Conservation (phyloP, 768 basidiomycete genomes). For the Xanthoconium stramineum region DNA sequence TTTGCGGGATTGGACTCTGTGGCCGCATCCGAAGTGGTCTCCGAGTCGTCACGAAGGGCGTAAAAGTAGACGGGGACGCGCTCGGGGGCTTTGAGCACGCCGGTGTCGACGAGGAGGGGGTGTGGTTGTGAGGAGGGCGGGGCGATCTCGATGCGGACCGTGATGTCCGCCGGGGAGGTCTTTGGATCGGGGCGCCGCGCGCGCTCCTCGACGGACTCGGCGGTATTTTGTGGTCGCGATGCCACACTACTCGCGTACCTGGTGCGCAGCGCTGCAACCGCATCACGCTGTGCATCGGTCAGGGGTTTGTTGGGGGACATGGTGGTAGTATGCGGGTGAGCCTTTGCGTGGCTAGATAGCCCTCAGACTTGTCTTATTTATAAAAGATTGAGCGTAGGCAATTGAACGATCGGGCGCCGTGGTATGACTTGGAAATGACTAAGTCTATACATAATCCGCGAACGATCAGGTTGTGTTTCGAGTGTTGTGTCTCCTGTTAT, state of each 20-base stretch:
- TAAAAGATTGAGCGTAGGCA: background rate
- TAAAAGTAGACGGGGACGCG: constrained; percentile 23
- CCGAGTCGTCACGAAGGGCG: background rate
- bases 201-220: constrained; percentile 17
- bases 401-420: too few species aligned
- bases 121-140: constrained; percentile 6
- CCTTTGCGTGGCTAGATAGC: too few species aligned
- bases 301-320: constrained; percentile 7
- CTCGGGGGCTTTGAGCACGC: constrained; percentile 13
- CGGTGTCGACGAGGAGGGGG: background rate
- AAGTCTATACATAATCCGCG: too few species aligned
- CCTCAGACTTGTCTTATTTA: background rate
- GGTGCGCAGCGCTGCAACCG: background rate
- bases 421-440: too few species aligned
- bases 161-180: constrained; percentile 11
- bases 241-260: fast-evolving
- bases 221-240: background rate
- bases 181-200: background rate
- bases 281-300: constrained; percentile 14
- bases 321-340: background rate
- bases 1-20: background rate
- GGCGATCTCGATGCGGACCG: constrained; percentile 14
- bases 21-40: too few species aligned
- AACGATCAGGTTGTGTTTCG: too few species aligned
- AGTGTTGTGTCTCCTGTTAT: too few species aligned